Percentiles rank a stretch among this genome's conserved stretches.
phyloP scores from a whole-genome alignment of 257 asterid genomes.

The Solanum piurae region DNA sequence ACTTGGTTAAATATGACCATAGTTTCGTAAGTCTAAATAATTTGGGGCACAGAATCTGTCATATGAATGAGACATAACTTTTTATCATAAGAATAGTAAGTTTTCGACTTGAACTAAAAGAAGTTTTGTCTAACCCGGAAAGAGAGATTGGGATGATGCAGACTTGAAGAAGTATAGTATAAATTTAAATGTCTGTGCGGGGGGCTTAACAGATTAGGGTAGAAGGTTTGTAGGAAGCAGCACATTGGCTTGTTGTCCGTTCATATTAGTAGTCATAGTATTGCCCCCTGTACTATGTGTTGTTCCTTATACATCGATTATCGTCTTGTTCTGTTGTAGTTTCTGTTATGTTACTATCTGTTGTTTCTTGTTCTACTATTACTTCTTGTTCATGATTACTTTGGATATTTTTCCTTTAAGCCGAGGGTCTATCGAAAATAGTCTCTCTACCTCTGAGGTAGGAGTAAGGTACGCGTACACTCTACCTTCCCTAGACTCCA shows the following conservation, averaged over 20 bases:
- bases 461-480: not conserved
- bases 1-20: not conserved
- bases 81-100: not conserved
- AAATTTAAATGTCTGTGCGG: no score
- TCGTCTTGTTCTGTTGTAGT: not conserved
- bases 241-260: no score
- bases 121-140: no score
- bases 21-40: not conserved
- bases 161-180: no score
- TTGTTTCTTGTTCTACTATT: not conserved
- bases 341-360: not conserved
- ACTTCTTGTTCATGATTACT: not conserved
- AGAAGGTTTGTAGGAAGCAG: no score
- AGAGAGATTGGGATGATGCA: no score
- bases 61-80: not conserved
- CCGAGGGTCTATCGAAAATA: rapidly evolving
- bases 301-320: rapidly evolving
- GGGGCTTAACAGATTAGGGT: no score
- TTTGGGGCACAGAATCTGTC: not conserved
- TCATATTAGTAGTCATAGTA: no score
- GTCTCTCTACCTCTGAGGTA: not conserved
- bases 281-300: no score
- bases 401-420: not conserved
- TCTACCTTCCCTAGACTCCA: not conserved
- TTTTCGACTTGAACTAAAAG: no score